Evolutionary conservation across 2,329 filamentous ascomycete species (phyloP), one percentile per base, ranked within the genome.

Genomic region (Aspergillus tamarii): DNA sequence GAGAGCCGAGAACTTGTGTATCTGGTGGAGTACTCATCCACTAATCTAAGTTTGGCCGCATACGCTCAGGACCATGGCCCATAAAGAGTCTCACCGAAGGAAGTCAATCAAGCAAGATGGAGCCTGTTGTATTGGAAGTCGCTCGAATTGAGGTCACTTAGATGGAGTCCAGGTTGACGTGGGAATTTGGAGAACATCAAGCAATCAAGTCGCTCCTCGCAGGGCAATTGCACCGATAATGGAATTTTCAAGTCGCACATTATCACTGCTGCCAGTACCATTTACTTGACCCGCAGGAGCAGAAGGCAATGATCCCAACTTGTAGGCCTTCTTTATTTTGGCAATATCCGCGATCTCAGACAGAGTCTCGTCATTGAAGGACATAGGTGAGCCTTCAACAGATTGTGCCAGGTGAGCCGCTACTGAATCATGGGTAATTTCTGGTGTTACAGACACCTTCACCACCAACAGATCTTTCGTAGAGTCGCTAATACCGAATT

Each of bases 241-340:
- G 48, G 91, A 82, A 59, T 86, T 83, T 74, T 96, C 92, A 50
- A 91, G 81, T 71, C 66, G 68, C 46, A 67, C 72, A 41, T 68
- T 72, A 19, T 64, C 66, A 34, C 72, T 66, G 28, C 72, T 69
- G 19, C 72, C 56, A 14, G 64, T 54, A 16, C 68, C 71, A 57
- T 72, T 68, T 56, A 41, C 63, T 65, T 67, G 57, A 41, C 63
- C 74, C 6, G 65, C 52, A 5, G 67, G 21, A 41, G 66, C 78
- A 68, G 83, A 84, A 54, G 81, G 78, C n/a, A 87, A 74, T 9
- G 84, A 83, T 66, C 91, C 91, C 34, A 97, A 80, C 76, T 96
- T 96, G 79, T 97, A 97, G 66, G 92, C 88, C 80, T 96, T 97
- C 73, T 87, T 88, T 36, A 97, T 86, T 73, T 88, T 90, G 26